Percentiles rank a stretch among this genome's conserved stretches.
phyloP scores from a whole-genome alignment of 805 yeast species.

The Tetrapisispora arboricola region DNA sequence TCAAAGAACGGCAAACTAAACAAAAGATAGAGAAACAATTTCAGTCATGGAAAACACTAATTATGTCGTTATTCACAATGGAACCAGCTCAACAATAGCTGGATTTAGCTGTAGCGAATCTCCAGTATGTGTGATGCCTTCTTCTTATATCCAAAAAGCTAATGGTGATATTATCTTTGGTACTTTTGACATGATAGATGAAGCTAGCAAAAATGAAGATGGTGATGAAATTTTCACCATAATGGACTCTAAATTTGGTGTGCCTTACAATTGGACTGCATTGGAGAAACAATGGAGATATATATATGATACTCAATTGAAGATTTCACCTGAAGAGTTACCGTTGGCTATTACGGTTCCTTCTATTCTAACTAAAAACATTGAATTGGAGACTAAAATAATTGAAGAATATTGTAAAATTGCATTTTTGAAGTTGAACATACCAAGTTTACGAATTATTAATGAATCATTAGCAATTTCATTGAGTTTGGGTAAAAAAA shows the following conservation, averaged over 20 bases:
- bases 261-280: conserved; percentile 64
- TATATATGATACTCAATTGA: conserved; percentile 42
- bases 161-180: conserved; percentile 18
- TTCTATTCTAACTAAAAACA: conserved; percentile 10
- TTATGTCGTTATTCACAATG: conserved; percentile 64
- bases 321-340: conserved; percentile 45
- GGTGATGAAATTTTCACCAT: conserved; percentile 38
- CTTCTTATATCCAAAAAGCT: conserved; percentile 39
- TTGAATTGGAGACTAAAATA: conserved; percentile 21
- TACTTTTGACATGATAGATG: conserved; percentile 21
- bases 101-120: conserved; percentile 54
- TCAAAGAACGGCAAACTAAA: no score
- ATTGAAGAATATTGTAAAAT: conserved; percentile 57
- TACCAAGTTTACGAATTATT: conserved; percentile 67
- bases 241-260: conserved; percentile 42
- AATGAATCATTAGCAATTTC: conserved; percentile 70
- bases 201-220: conserved; percentile 5
- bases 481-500: conserved; percentile 66
- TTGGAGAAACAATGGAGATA: conserved; percentile 58
- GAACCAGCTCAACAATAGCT: conserved; percentile 53
- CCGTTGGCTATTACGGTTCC: conserved; percentile 48
- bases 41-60: conserved; percentile 24
- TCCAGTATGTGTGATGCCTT: conserved; percentile 49
- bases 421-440: conserved; percentile 63
- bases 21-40: no score